Base-by-base conservation (phyloP, 2,329 filamentous ascomycete species). In the Lizonia empirigonia region DNA sequence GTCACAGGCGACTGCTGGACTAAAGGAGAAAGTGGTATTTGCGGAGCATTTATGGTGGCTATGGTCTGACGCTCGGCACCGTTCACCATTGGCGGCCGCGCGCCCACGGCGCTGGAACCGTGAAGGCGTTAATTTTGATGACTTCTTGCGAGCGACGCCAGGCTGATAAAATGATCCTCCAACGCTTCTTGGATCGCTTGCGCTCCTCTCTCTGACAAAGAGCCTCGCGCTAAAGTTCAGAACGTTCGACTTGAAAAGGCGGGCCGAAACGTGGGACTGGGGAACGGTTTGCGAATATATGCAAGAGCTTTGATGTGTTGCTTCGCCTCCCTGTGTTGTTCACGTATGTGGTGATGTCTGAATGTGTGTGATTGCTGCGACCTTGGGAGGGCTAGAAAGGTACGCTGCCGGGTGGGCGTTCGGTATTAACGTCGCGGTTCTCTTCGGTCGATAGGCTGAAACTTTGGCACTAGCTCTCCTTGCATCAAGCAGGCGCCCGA, bases 71-170 rank as follows among this genome's bases (percentile, higher is more conserved):
- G 62, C 56, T 58, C 61, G 52, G 58, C 56, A 50, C 58, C 57
- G 53, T 58, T 59, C 57, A 60, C 48, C 41, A 53, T 57, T 16
- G 56, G 56, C 55, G 64, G 55, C 35, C 51, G 58, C 51, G 67
- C 63, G 57, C 63, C 63, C 32, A 62, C 60, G 50, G 58, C 62
- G 59, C 64, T 53, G 34, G 48, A 47, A 27, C 58, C 37, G 59
- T 52, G 44, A 59, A 59, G 50, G 60, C 55, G 39, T 52, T 56
- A 66, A 70, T 69, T 55, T 65, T 72, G 67, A 63, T 65, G 65
- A 59, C 56, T 48, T 32, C 32, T 33, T 33, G 41, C 8, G 9
- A 30, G 26, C 2, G 8, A 38, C 26, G 27, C 32, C 42, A 44
- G 33, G 27, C 22, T n/a, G 27, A 18, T 29, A 20, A n/a, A 18